Conservation (phyloP, 371 early-diverging fungal genomes). For the Saksenaea vasiformis region DNA sequence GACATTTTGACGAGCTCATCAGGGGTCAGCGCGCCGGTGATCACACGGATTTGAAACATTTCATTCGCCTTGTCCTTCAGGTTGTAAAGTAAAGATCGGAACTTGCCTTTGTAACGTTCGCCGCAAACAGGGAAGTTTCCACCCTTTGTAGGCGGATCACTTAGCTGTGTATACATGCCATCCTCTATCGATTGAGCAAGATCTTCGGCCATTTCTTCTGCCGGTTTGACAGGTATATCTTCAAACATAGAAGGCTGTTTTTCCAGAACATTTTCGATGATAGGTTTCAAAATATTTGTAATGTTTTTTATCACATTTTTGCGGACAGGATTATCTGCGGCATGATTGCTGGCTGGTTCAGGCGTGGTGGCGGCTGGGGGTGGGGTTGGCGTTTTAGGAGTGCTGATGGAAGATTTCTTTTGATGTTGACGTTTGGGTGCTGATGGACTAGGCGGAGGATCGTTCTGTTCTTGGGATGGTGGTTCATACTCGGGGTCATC, state of each 20-base stretch:
- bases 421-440: slow-evolving; percentile 8
- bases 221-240: slow-evolving; percentile 9
- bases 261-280: slow-evolving; percentile 27
- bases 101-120: slow-evolving; percentile 74
- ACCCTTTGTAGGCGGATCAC: slow-evolving; percentile 17
- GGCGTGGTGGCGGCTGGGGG: slow-evolving; percentile 1
- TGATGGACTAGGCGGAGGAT: slow-evolving; percentile 8
- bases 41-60: slow-evolving; percentile 63
- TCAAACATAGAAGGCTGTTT: slow-evolving; percentile 32
- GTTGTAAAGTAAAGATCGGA: slow-evolving; percentile 72
- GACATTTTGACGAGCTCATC: slow-evolving; percentile 70
- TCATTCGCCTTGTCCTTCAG: slow-evolving; percentile 76
- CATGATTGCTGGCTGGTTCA: slow-evolving; percentile 11
- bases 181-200: slow-evolving; percentile 39
- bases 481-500: slow-evolving; percentile 20
- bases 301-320: slow-evolving; percentile 60
- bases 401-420: slow-evolving; percentile 10
- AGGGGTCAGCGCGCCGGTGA: slow-evolving; percentile 64
- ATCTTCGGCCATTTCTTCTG: slow-evolving; percentile 21
- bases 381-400: slow-evolving; percentile 5
- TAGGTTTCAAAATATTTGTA: slow-evolving; percentile 32
- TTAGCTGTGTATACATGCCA: slow-evolving; percentile 39
- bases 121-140: slow-evolving; percentile 33
- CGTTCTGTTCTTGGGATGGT: not conserved
- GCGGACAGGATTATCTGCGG: slow-evolving; percentile 58